A percentile compares a stretch with the other conserved stretches of the same genome.
Evolutionary conservation across 495 filamentous ascomycete genomes (phyloP).

Genomic region (Xylaria venustula): DNA sequence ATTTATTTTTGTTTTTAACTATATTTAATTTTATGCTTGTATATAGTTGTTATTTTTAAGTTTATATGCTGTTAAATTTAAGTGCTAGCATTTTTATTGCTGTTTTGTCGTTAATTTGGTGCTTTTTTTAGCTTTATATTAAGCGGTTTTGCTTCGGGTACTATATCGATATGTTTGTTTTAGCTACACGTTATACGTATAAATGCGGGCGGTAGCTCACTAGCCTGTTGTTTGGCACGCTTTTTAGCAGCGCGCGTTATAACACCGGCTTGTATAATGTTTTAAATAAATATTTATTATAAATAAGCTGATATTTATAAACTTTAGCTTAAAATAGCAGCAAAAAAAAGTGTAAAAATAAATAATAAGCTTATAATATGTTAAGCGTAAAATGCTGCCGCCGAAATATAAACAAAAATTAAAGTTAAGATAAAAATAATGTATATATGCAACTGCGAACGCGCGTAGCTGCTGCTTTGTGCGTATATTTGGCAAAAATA

Average conservation of each 20-base stretch:
- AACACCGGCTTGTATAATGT: not conserved
- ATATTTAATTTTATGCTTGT: not conserved
- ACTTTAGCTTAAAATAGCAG: not conserved
- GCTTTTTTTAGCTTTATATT: constrained; percentile 3
- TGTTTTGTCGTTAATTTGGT: constrained; percentile 16
- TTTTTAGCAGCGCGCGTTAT: constrained; percentile 6
- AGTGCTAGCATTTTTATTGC: constrained; percentile 19
- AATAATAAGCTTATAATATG: constrained; percentile 9
- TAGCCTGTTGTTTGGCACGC: constrained; percentile 18
- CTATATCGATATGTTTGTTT: constrained; percentile 35
- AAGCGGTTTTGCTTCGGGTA: constrained; percentile 10
- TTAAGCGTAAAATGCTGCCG: constrained; percentile 13
- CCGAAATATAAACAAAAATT: not conserved
- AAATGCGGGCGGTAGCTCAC: constrained; percentile 23
- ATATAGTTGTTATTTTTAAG: not conserved
- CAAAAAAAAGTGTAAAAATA: not conserved
- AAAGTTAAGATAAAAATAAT: constrained; percentile 4
- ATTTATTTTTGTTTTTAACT: not conserved
- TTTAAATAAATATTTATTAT: constrained; percentile 12
- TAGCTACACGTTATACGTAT: constrained; percentile 30
- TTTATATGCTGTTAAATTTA: not conserved
- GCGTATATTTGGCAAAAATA: constrained; percentile 9
- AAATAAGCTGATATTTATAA: constrained; percentile 2
- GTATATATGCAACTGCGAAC: constrained; percentile 9
- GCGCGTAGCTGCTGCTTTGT: constrained; percentile 9